These are phyloP conservation scores for Elsinoe batatas DNA, from an alignment of 2,329 filamentous ascomycete species.

Conservation along the genomic window DNA sequence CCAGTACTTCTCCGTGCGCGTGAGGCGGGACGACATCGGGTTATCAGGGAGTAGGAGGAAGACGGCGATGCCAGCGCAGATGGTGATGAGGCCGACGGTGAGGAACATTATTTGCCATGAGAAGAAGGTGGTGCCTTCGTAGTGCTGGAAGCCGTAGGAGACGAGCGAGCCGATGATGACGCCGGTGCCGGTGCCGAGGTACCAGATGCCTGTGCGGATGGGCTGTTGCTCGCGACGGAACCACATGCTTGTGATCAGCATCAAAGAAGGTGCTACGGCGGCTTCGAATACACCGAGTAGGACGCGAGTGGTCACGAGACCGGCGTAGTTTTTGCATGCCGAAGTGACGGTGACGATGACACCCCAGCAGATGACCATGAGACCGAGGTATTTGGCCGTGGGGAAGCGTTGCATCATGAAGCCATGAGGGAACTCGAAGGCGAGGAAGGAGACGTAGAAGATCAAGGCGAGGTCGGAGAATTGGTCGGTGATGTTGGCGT, in stretches of 20 bases:
- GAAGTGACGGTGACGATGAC: slow-evolving; percentile 39
- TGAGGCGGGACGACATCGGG: slow-evolving; percentile 22
- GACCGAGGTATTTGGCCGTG: slow-evolving; percentile 43
- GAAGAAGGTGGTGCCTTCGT: slow-evolving; percentile 26
- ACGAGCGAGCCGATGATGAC: slow-evolving; percentile 48
- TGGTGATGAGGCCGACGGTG: slow-evolving; percentile 35
- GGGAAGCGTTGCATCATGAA: slow-evolving; percentile 46
- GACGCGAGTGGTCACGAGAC: slow-evolving; percentile 41
- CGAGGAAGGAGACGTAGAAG: slow-evolving; percentile 31
- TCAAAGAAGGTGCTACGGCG: slow-evolving; percentile 45
- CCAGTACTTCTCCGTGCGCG: slow-evolving; percentile 23
- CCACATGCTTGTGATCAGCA: slow-evolving; percentile 44
- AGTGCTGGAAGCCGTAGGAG: slow-evolving; percentile 48
- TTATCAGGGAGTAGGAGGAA: slow-evolving; percentile 24
- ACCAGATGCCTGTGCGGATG: slow-evolving; percentile 55
- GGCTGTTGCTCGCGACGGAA: slow-evolving; percentile 44
- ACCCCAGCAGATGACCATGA: slow-evolving; percentile 37
- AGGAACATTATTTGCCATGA: slow-evolving; percentile 47
- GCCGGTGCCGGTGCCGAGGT: slow-evolving; percentile 50
- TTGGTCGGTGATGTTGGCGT: slow-evolving; percentile 28
- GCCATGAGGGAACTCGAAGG: slow-evolving; percentile 33
- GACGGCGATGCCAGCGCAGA: slow-evolving; percentile 28
- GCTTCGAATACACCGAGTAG: slow-evolving; percentile 46
- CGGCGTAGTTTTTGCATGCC: slow-evolving; percentile 42
- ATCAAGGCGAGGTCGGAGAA: slow-evolving; percentile 28